Conservation (phyloP, 768 basidiomycete genomes). For the Boletus rubropictus region DNA sequence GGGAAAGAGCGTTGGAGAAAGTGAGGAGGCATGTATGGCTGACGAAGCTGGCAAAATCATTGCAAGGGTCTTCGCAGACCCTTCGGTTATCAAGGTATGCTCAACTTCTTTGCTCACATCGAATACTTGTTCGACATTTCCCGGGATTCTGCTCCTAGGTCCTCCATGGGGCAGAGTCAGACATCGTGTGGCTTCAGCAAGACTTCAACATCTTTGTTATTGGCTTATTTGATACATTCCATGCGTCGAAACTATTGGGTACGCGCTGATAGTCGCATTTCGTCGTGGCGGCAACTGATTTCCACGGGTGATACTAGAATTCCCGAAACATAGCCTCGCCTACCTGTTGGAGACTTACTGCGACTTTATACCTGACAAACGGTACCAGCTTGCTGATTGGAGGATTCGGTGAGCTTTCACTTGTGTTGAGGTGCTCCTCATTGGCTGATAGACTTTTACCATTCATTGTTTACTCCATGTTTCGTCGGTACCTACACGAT, state of each 20-base stretch:
- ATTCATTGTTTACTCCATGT: not conserved
- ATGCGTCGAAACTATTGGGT: slow-evolving; percentile 86
- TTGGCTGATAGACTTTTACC: not conserved
- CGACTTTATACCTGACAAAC: slow-evolving; percentile 87
- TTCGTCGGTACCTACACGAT: not conserved
- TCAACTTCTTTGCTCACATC: not conserved
- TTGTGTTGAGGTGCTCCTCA: not conserved
- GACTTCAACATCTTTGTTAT: slow-evolving; percentile 93
- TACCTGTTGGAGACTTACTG: slow-evolving; percentile 84
- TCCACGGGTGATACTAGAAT: slow-evolving; percentile 42
- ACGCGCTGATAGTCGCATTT: not conserved
- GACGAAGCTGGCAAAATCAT: slow-evolving; percentile 44
- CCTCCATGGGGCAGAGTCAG: slow-evolving; percentile 91
- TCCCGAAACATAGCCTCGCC: slow-evolving; percentile 79
- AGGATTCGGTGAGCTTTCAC: slow-evolving; percentile 61
- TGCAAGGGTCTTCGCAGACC: slow-evolving; percentile 59
- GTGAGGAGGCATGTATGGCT: slow-evolving; percentile 15
- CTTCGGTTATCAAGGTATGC: slow-evolving; percentile 75
- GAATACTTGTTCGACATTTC: not conserved
- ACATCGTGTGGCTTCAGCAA: slow-evolving; percentile 94
- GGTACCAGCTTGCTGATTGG: slow-evolving; percentile 98
- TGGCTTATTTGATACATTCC: slow-evolving; percentile 95
- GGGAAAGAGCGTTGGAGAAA: slow-evolving; percentile 7
- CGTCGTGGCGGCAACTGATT: not conserved
- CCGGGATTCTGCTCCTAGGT: slow-evolving; percentile 43